Percentiles rank a stretch among this genome's conserved stretches.
Evolutionary conservation across 225 moss, liverwort and hornwort genomes (phyloP).

Genomic region (Anthoceros angustus): DNA sequence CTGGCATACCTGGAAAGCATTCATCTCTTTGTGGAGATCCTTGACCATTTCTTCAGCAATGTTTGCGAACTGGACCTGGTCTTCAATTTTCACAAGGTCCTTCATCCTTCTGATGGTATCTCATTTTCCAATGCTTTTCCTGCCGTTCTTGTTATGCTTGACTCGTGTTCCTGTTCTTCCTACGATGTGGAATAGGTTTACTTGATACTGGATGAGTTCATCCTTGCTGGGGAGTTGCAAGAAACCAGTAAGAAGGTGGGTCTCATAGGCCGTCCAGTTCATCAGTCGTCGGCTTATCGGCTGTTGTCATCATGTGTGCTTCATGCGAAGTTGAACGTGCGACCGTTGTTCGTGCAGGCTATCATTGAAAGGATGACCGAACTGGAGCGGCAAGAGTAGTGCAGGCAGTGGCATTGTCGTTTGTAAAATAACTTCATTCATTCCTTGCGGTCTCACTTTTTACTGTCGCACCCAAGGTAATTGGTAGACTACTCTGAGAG

Average conservation of each 20-base stretch:
- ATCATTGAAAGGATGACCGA: conserved; percentile 98
- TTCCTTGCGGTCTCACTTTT: background rate
- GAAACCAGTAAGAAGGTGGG: conserved; percentile 96
- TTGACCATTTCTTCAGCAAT: conserved; percentile 99
- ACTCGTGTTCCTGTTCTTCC: conserved; percentile 5
- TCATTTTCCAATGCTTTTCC: background rate
- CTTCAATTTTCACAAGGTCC: conserved; percentile 97
- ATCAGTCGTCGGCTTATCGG: background rate
- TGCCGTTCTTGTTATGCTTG: background rate
- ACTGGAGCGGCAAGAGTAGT: conserved; percentile 35
- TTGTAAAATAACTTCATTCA: conserved; percentile 3
- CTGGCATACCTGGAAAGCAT: conserved; percentile 96
- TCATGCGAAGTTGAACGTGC: background rate
- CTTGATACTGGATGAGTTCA: conserved; percentile 92
- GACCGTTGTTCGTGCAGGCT: conserved; percentile 42
- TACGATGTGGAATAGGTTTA: conserved; percentile 40
- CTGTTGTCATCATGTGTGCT: background rate
- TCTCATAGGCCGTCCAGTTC: background rate
- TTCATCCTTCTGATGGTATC: background rate
- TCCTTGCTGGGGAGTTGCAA: conserved; percentile 96
- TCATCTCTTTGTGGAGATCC: conserved; percentile 93
- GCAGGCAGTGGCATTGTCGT: background rate
- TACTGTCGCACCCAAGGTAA: too few relatives aligned
- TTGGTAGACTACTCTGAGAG: too few relatives aligned
- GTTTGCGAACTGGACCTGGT: conserved; percentile 99